Percentiles rank a stretch among this genome's conserved stretches.
Conservation (phyloP, 2,329 filamentous ascomycete species). For the Nemania sp. region DNA sequence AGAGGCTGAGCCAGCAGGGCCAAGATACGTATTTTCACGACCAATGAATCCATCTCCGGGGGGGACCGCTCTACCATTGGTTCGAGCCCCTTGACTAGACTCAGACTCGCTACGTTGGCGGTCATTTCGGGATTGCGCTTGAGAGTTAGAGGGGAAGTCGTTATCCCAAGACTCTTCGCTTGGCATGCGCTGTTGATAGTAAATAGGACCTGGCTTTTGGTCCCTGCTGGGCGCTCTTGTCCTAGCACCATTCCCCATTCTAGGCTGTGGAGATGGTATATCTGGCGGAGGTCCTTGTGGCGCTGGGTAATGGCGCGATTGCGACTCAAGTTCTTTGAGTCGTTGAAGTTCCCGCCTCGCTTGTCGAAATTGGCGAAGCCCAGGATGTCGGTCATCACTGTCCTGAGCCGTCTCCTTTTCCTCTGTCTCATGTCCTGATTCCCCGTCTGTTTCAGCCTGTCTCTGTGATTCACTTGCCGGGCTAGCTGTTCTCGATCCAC, state of each 20-base stretch:
- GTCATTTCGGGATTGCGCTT: conserved; percentile 52
- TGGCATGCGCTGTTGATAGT: conserved; percentile 59
- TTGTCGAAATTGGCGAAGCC: conserved; percentile 68
- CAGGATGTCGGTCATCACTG: conserved; percentile 57
- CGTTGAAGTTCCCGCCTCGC: conserved; percentile 68
- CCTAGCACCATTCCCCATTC: conserved; percentile 40
- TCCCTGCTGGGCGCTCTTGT: conserved; percentile 59
- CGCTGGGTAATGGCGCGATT: conserved; percentile 56
- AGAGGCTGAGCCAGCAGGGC: conserved; percentile 43
- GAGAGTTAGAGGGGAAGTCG: conserved; percentile 44
- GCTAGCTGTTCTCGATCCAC: conserved; percentile 49
- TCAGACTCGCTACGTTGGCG: conserved; percentile 68
- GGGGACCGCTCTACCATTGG: conserved; percentile 56
- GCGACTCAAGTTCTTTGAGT: conserved; percentile 65
- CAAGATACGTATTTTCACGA: conserved; percentile 54
- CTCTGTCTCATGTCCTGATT: conserved; percentile 27
- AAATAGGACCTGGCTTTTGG: conserved; percentile 58
- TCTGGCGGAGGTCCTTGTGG: conserved; percentile 42
- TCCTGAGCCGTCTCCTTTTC: conserved; percentile 40
- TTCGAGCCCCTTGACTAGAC: conserved; percentile 60
- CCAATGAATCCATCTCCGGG: conserved; percentile 55
- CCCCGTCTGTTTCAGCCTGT: conserved; percentile 25
- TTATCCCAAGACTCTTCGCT: conserved; percentile 58
- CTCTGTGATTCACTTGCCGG: conserved; percentile 35
- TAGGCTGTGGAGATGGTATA: conserved; percentile 40